These are phyloP conservation scores for Aspergillus novoparasiticus DNA, from an alignment of 2,329 filamentous ascomycete genomes.

Conservation along the genomic window DNA sequence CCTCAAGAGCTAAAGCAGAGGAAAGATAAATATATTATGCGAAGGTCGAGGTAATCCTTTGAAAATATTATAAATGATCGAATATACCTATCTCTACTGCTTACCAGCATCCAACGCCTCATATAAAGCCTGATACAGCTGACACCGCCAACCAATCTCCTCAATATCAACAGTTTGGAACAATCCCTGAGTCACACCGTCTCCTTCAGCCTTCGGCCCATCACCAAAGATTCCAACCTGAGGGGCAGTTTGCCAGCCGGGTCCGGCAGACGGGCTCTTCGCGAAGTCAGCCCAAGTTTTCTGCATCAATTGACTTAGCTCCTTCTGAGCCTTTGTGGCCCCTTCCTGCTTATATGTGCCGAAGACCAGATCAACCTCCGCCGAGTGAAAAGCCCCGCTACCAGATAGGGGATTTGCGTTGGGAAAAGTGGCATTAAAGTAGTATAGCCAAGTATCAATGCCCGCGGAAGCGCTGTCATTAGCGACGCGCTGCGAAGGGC, in stretches of 20 bases:
- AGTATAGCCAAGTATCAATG: slow-evolving; percentile 31
- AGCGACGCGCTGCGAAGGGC: slow-evolving; percentile 20
- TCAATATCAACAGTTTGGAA: slow-evolving; percentile 1
- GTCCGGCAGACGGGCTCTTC: slow-evolving; percentile 26
- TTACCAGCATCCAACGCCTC: neutral
- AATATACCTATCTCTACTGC: neutral
- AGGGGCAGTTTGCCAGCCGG: slow-evolving; percentile 23
- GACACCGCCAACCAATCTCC: neutral
- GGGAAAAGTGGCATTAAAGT: slow-evolving; percentile 33
- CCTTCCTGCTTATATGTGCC: slow-evolving; percentile 28
- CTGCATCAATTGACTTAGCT: slow-evolving; percentile 27
- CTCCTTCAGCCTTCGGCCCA: slow-evolving; percentile 13
- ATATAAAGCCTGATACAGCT: neutral
- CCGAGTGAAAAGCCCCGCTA: slow-evolving; percentile 34
- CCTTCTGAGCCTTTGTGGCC: slow-evolving; percentile 21
- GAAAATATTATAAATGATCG: neutral
- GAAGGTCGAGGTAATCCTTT: neutral
- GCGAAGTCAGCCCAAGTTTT: slow-evolving; percentile 31
- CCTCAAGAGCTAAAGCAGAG: too few species aligned
- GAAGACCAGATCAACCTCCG: slow-evolving; percentile 35
- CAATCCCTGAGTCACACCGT: slow-evolving; percentile 12
- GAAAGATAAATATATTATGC: too few species aligned
- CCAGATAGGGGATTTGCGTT: slow-evolving; percentile 15
- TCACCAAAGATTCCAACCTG: slow-evolving; percentile 17
- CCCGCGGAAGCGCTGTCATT: slow-evolving; percentile 17